Base-by-base conservation (phyloP, 257 asterid species). In the Avicennia marina region DNA sequence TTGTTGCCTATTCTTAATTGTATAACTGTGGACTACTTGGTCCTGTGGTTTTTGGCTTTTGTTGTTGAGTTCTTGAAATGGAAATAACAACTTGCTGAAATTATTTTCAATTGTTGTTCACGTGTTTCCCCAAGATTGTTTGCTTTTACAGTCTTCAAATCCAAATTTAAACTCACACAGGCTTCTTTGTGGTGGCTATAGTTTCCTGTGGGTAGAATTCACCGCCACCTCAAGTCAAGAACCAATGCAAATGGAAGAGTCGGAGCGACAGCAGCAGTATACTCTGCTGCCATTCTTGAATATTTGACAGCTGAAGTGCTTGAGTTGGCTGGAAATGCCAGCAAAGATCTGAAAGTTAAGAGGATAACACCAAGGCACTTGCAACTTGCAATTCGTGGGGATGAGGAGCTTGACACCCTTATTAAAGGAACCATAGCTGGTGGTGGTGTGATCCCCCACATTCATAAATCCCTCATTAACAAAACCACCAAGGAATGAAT, bases 381-480 rank as follows among this genome's bases (percentile, higher is more conserved):
- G 75, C 97, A 90, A 75, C 79, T 90, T 15, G 97, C 97, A 20
- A 90, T 90, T 50, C 96, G 97, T 2, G 97, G 97, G 31, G 97
- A 90, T 6, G 96, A 90, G 73, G 97, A 90, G 82, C 96, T 90
- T 0, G 97, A 90, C 66, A 89, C 97, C 11, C 95, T 89, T 52
- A 89, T 89, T 73, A 89, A 89, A 65, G 95, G 95, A 33, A 89
- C 97, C 72, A 89, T 89, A 25, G 97, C 97, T 2, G 95, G 98
- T 20, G 98, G 98, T 36, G 98, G 98, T 66, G 98, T 87, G 66
- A 90, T 90, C 56, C 98, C 98, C 22, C 98, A 90, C 79, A 90
- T 90, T 56, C 98, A 90, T 86, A 90, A 90, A 32, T 90, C 98
- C 64, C 96, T 90, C 81, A 90, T 90, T 84, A 90, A 90, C 87